Evolutionary conservation across 2,329 filamentous ascomycete genomes (phyloP), one percentile per base, ranked within the genome.

Genomic region (Aspergillus neotritici): DNA sequence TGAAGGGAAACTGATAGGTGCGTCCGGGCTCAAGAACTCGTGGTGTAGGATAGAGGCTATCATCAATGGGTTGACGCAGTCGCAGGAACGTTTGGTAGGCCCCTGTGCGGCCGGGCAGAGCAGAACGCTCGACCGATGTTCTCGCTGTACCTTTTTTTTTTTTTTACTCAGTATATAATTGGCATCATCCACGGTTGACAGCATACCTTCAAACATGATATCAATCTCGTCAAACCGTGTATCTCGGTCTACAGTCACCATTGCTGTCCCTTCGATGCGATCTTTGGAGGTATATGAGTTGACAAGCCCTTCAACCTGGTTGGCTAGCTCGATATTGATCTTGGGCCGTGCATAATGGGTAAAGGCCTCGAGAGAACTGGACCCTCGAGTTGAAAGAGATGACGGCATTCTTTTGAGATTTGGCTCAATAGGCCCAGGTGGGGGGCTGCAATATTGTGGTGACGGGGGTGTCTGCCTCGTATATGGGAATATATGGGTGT

Each of bases 81-180:
- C 76, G 79, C 30, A 85, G 64, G 53, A 84, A 85, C 13, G 73
- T 74, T 47, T 83, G 80, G 37, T 68, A 71, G 15, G 78, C 77
- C 48, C 78, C 76, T 14, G 74, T 73, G 12, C 74, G 72, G 34
- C 74, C 75, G 13, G 73, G 71, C 39, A 78, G 68, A 28, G 77
- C 70, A 4, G 76, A 67, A 3, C 74, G 74, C 54, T 83, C 79
- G 21, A 83, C 73, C 17, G 66, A 73, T 3, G 75, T 76, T 46
- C 70, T 68, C 25, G 71, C 69, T 4, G 68, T 69, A 33, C 78
- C 75, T 77, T 10, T 5, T 10, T 51, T n/a, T 78, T 75, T 77
- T 10, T 5, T 10, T 51, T n/a, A 44, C 44, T 50, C n/a, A 47
- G 34, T 31, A 25, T 21, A 36, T 25, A 21, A 2, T 14, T 9